Evolutionary conservation across 208 protist species (phyloP), one percentile per base, ranked within the genome.

Genomic region (Leishmania lainsoni): DNA sequence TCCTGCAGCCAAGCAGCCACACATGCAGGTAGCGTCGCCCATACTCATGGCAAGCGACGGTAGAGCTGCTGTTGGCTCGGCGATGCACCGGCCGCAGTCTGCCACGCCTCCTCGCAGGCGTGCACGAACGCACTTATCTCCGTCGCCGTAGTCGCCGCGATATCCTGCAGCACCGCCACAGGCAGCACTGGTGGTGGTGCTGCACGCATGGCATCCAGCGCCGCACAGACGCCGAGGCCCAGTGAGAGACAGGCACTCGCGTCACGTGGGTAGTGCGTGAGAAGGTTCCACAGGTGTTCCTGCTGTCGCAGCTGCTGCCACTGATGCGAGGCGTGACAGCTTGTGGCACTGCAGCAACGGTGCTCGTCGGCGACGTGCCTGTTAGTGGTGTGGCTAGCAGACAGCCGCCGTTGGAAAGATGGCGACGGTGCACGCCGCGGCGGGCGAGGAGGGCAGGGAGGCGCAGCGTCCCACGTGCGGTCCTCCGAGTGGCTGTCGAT

Each of bases 181-280:
- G 74, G 54, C 65, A 86, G 56, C 26, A 48, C 6, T 0, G 82
- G 82, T 9, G 82, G 82, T 61, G 78, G 78, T n/a, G 45, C 26
- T 26, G 52, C 29, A 12, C 66, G 72, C 82, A 86, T 86, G 35
- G 32, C 45, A 8, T 61, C 61, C 42, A 86, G 75, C 26, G 42
- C 59, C 42, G 79, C 49, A 51, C 52, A 61, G 35, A 86, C 42
- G 39, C 66, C 52, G 58, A 59, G 59, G 20, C 82, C 75, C 65
- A 86, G 45, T 5, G 77, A 52, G 26, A 86, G 77, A 58, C 82
- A 86, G 8, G 65, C 73, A 66, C 78, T 82, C 16, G 68, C 82
- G 56, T 86, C 82, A 9, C 29, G 78, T 17, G 82, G 82, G 78
- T 86, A 79, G 51, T 79, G 59, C 5, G 56, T 61, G 0, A 82